Evolutionary conservation across 1,284 basidiomycete genomes (phyloP).

Genomic region (Violaceomyces palustris): DNA sequence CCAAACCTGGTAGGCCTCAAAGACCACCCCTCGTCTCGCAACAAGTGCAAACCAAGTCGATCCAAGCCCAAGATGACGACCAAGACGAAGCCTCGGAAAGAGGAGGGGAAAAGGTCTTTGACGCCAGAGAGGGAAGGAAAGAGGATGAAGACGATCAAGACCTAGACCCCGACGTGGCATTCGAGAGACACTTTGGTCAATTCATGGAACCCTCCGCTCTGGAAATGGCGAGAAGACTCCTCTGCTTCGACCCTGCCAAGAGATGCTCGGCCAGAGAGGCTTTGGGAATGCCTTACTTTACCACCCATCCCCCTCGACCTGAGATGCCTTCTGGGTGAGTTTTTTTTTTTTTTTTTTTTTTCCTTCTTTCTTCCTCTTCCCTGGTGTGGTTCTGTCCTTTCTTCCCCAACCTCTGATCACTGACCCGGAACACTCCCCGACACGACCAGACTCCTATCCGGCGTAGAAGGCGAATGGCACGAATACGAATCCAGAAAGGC

Average conservation of each 20-base stretch:
- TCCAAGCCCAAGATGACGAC: no score
- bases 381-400: background rate
- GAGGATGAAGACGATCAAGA: no score
- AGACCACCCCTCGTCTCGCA: no score
- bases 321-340: slow-evolving; percentile 73
- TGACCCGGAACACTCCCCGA: no score
- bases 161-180: slow-evolving; percentile 1
- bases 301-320: slow-evolving; percentile 67
- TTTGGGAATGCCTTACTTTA: slow-evolving; percentile 76
- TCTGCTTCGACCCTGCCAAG: slow-evolving; percentile 75
- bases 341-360: background rate
- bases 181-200: slow-evolving; percentile 6
- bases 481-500: slow-evolving; percentile 63
- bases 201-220: slow-evolving; percentile 60
- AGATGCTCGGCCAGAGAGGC: slow-evolving; percentile 77
- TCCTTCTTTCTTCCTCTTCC: background rate
- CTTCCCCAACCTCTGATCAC: no score
- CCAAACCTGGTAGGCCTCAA: slow-evolving; percentile 69
- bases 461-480: slow-evolving; percentile 87
- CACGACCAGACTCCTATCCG: slow-evolving; percentile 52
- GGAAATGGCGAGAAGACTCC: slow-evolving; percentile 73
- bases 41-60: slow-evolving; percentile 59
- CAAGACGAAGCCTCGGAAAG: no score
- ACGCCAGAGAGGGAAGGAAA: no score
- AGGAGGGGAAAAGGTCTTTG: no score